phyloP scores from a whole-genome alignment of 2,329 filamentous ascomycete genomes.

The Zalaria obscura region DNA sequence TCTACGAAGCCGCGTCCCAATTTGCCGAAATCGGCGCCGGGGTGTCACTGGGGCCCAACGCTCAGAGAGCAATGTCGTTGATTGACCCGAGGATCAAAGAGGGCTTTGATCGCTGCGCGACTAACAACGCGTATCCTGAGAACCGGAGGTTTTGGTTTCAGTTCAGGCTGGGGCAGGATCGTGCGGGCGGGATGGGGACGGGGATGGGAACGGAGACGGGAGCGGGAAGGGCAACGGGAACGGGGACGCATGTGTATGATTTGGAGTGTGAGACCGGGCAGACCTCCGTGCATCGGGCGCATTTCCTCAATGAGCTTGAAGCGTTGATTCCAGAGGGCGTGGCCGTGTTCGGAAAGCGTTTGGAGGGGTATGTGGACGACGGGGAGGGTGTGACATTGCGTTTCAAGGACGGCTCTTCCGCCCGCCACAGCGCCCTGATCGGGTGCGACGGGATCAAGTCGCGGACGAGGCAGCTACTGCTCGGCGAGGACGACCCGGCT shows the following conservation, averaged over 20 bases:
- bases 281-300: slow-evolving; percentile 30
- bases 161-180: slow-evolving; percentile 22
- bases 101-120: slow-evolving; percentile 13
- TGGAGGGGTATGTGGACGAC: slow-evolving; percentile 9
- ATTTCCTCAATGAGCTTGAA: slow-evolving; percentile 35
- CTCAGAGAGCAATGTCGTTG: slow-evolving; percentile 36
- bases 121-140: slow-evolving; percentile 18
- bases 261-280: slow-evolving; percentile 10
- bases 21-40: slow-evolving; percentile 45
- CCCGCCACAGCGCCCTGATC: slow-evolving; percentile 11
- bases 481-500: slow-evolving; percentile 32
- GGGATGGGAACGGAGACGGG: slow-evolving; percentile 16
- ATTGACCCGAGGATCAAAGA: slow-evolving; percentile 31
- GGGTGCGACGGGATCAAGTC: slow-evolving; percentile 52
- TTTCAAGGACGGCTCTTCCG: slow-evolving; percentile 31
- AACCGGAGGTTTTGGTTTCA: slow-evolving; percentile 22
- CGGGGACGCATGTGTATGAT: slow-evolving; percentile 8
- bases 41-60: slow-evolving; percentile 40
- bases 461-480: slow-evolving; percentile 35
- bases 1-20: slow-evolving; percentile 26
- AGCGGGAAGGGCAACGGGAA: slow-evolving; percentile 12
- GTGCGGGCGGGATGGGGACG: slow-evolving; percentile 4
- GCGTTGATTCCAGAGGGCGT: slow-evolving; percentile 29
- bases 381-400: slow-evolving; percentile 16
- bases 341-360: slow-evolving; percentile 26